Evolutionary conservation across 2,329 filamentous ascomycete species (phyloP), one percentile per base, ranked within the genome.

Genomic region (Clonostachys chloroleuca): DNA sequence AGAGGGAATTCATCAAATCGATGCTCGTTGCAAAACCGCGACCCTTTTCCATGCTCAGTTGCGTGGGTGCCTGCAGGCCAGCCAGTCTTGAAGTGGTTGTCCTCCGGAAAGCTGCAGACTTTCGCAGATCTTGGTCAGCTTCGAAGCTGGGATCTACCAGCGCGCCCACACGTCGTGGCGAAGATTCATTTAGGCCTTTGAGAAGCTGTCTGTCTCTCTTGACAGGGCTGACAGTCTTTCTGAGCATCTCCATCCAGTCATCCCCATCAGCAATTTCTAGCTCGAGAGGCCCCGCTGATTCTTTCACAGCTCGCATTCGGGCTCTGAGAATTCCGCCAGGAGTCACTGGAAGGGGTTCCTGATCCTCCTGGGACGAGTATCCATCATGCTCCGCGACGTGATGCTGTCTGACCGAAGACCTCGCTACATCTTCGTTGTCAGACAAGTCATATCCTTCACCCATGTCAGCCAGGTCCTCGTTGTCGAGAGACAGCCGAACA

Each of bases 1-100:
- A 96, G 47, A 96, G 74, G 43, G 90, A 95, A 63, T 95, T 92
- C 90, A 96, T 96, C 63, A 96, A 74, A 72, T 96, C 94, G 69
- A 97, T 95, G 60, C 88, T 92, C 17, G 87, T 96, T 17, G 84
- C 80, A 66, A 96, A 92, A 1, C 86, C 85, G 53, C 81, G 81
- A 46, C 78, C 74, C 56, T 81, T 77, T 37, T 69, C 65, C 55
- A 61, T 54, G 34, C 58, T 60, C 47, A 63, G 47, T 47, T 71
- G 60, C 40, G 55, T 58, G 51, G 57, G 60, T 41, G 60, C 58
- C 17, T 56, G 54, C 42, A 60, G 51, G 39, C 55, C 57, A 47
- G 61, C 56, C 49, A 55, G 51, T 51, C 54, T 60, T 42, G 62
- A 59, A 14, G 54, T 54, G 16, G 56, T 51, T 40, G 60, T 68